Base-by-base conservation (phyloP, 306 rosid species). In the Prunus mongolica region DNA sequence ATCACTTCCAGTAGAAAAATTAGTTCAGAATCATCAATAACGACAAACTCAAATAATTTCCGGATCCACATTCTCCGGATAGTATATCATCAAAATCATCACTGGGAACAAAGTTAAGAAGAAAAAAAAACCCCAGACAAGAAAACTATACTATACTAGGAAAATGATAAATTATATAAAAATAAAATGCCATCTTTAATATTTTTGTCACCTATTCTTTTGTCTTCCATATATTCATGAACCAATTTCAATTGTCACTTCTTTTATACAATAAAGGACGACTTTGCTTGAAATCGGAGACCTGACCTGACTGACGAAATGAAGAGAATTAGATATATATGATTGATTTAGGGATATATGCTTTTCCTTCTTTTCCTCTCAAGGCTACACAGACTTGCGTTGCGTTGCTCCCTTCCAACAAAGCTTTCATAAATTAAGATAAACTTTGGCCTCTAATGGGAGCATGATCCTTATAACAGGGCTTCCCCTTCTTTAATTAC, bases 331-430 rank as follows among this genome's bases (percentile, higher is more conserved):
- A 14, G 62, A 78, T 27, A 38, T 25, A 78, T 27, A 38, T 25
- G 6, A 61, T 61, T 25, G 13, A n/a, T 67, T 67, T 22, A 44
- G 70, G 73, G 47, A 80, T 79, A 20, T 30, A 13, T 30, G 67
- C 19, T 28, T 30, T 16, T 73, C 87, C 89, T 81, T 80, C 72
- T 84, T 86, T 86, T 84, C 88, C 84, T 77, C 82, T 63, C 64
- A 58, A 18, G 45, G 50, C 55, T 32, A 50, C 75, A n/a, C 72
- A 55, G 74, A 74, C 72, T 76, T 84, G 76, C 47, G 70, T 73
- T 49, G 76, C 74, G 71, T 19, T 25, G 45, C 16, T 11, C 38
- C 64, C 46, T 71, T 45, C 67, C 74, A 65, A 6, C 76, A 74
- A 74, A 30, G 76, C 51, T 55, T 72, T 60, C 74, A 78, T 77